Evolutionary conservation across 2,329 filamentous ascomycete species (phyloP).

Genomic region (Talaromyces sp.): DNA sequence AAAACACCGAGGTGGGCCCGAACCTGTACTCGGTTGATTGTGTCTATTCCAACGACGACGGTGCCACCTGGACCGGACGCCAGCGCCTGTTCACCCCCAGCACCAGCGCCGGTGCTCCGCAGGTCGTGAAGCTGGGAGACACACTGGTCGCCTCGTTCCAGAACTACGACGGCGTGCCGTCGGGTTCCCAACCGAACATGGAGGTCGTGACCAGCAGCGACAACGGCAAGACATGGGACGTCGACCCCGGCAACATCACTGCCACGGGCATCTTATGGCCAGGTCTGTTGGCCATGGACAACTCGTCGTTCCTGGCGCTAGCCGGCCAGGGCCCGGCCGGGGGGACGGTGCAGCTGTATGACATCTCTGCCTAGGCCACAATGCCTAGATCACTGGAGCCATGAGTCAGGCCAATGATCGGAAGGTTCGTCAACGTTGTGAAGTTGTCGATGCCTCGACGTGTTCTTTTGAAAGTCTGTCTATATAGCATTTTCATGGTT

Average conservation of each 20-base stretch:
- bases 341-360: not conserved
- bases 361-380: not conserved
- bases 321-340: not conserved
- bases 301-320: constrained; percentile 1
- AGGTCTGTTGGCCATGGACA: not conserved
- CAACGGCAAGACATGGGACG: constrained; percentile 2
- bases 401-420: not conserved
- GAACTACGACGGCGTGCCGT: not conserved
- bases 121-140: not conserved
- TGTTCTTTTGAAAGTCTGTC: too few species aligned
- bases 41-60: not conserved
- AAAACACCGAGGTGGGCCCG: not conserved
- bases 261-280: constrained; percentile 3
- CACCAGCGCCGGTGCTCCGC: not conserved
- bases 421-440: too few species aligned
- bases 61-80: not conserved
- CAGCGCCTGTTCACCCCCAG: not conserved
- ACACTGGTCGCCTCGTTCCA: not conserved
- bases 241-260: not conserved
- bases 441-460: too few species aligned
- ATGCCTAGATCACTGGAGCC: not conserved
- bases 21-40: not conserved
- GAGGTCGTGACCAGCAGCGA: constrained; percentile 3
- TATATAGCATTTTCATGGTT: too few species aligned
- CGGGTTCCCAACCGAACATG: not conserved